phyloP scores from a whole-genome alignment of 139 green algal species.

The Asterochloris sp. region DNA sequence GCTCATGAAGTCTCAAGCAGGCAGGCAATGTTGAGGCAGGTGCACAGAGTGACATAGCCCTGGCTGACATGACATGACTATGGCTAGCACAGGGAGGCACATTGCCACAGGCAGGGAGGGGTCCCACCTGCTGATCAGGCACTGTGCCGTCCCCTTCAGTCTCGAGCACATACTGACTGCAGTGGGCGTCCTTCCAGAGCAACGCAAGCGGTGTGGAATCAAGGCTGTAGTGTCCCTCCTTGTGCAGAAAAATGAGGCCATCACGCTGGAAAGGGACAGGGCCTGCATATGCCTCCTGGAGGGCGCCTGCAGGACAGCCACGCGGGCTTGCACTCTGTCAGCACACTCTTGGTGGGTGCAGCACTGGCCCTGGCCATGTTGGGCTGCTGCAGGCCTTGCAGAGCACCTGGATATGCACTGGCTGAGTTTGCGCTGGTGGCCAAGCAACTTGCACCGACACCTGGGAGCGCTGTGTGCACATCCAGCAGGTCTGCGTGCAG shows the following conservation, averaged over 20 bases:
- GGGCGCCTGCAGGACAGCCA: slow-evolving; percentile 9
- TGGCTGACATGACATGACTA: neutral
- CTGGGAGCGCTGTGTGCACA: neutral
- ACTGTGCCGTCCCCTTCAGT: slow-evolving; percentile 40
- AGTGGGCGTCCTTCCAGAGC: slow-evolving; percentile 87
- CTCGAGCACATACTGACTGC: slow-evolving; percentile 67
- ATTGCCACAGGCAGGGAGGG: neutral
- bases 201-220: slow-evolving; percentile 72
- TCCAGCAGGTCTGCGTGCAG: neutral
- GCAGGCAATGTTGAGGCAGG: neutral
- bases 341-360: neutral
- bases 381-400: neutral
- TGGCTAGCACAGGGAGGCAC: neutral
- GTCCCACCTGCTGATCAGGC: slow-evolving; percentile 2
- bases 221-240: slow-evolving; percentile 70
- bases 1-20: too few species aligned
- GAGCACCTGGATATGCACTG: neutral
- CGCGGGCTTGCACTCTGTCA: neutral
- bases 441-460: neutral
- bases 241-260: slow-evolving; percentile 77
- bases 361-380: neutral
- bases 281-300: slow-evolving; percentile 14
- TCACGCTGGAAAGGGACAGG: slow-evolving; percentile 60
- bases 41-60: neutral
- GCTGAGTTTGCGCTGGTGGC: too few species aligned